Evolutionary conservation across 306 rosid species (phyloP).

Genomic region (Chamaecrista fasciculata): DNA sequence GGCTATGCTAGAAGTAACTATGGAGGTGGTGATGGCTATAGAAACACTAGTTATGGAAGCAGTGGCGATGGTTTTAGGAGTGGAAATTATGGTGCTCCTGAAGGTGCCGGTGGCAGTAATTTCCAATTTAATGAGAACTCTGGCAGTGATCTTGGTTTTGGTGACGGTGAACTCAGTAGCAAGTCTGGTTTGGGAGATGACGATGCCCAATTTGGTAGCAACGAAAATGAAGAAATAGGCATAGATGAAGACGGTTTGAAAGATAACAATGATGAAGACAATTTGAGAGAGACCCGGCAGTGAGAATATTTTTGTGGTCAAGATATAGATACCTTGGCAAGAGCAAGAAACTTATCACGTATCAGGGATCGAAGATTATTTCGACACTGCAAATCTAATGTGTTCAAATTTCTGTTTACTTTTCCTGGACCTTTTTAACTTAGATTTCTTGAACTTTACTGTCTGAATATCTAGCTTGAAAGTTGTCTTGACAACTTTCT

Average conservation of each 20-base stretch:
- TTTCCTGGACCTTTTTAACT: neutral
- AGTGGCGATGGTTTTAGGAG: neutral
- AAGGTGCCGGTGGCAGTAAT: slow-evolving; percentile 12
- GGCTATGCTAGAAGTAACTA: slow-evolving; percentile 1
- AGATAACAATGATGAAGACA: slow-evolving; percentile 34
- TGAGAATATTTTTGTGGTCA: slow-evolving; percentile 11
- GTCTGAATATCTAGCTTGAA: slow-evolving; percentile 26
- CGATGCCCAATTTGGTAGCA: slow-evolving; percentile 28
- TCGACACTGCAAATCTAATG: neutral
- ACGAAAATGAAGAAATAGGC: slow-evolving; percentile 20
- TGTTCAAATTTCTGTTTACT: slow-evolving; percentile 4
- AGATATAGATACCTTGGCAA: slow-evolving; percentile 5
- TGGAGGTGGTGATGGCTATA: neutral
- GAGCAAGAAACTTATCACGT: neutral
- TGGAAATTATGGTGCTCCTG: slow-evolving; percentile 10
- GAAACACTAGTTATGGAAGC: slow-evolving; percentile 13
- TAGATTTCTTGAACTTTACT: slow-evolving; percentile 22
- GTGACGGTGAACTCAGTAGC: slow-evolving; percentile 8
- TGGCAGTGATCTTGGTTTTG: slow-evolving; percentile 26
- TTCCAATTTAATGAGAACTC: slow-evolving; percentile 21
- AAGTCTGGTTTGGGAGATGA: slow-evolving; percentile 25
- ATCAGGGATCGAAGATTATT: neutral
- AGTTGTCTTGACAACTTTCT: slow-evolving; percentile 25
- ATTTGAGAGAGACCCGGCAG: slow-evolving; percentile 26
- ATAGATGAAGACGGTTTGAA: slow-evolving; percentile 27